A percentile compares a stretch with the other conserved stretches of the same genome.
Conservation (phyloP, 148 eudicot species). For the Heliamphora exappendiculata region DNA sequence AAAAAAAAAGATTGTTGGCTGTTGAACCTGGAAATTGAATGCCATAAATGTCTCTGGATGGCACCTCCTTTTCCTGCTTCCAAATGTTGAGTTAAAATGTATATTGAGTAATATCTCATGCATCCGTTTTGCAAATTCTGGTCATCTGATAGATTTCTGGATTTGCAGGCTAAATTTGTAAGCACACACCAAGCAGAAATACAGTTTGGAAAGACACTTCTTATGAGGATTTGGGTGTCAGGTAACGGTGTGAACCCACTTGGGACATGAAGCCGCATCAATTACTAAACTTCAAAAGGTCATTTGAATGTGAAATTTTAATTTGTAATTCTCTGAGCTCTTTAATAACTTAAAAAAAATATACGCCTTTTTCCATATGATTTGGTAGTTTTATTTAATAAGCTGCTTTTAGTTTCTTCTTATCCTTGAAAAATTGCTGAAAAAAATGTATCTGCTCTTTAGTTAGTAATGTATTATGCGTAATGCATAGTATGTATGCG, state of each 20-base stretch:
- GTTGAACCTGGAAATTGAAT: neutral
- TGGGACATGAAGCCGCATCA: neutral
- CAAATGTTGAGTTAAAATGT: neutral
- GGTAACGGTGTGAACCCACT: slow-evolving; percentile 33
- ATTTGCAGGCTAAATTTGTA: slow-evolving; percentile 62
- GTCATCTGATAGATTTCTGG: slow-evolving; percentile 13
- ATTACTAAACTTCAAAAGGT: neutral
- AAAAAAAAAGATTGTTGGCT: neutral
- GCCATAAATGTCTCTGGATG: neutral
- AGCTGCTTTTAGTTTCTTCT: no score
- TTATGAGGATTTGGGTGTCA: slow-evolving; percentile 36
- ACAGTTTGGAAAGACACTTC: slow-evolving; percentile 47
- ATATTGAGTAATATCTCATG: neutral
- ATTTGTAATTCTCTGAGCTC: neutral
- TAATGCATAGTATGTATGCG: neutral
- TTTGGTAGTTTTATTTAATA: neutral
- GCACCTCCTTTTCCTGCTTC: neutral
- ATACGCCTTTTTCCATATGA: neutral
- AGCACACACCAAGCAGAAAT: slow-evolving; percentile 60
- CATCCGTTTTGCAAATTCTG: neutral
- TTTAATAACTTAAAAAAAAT: neutral
- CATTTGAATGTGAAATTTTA: neutral
- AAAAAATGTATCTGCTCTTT: neutral
- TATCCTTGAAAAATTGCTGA: neutral
- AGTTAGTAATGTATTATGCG: neutral